Evolutionary conservation across 2,329 filamentous ascomycete species (phyloP), one percentile per base, ranked within the genome.

Genomic region (Pseudogymnoascus sp.): DNA sequence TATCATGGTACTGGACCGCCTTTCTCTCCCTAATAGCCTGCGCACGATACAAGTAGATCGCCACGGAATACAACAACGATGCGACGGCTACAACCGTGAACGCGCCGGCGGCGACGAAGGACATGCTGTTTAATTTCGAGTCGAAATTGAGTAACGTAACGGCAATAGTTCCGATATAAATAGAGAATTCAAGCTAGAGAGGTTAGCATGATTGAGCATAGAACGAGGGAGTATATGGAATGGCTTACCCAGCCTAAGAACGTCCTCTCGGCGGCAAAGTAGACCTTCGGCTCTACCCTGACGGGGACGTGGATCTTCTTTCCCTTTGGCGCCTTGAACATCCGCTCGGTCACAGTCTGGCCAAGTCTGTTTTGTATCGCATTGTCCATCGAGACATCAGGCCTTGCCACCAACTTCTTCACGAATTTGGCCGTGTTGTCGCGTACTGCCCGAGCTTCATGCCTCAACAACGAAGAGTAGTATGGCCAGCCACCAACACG

Each of bases 291-390:
- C 76, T 99, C 95, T 36, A 99, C 93, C 59, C 95, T 87, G 63
- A 97, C 89, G 12, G 93, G 93, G 23, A 99, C 95, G 71, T 97
- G 93, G 64, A 99, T 97, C 75, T 90, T 90, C 84, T 93, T 93
- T 62, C 90, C 90, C 74, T 85, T 87, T 11, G 90, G 90, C 7
- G 90, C 89, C 73, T 86, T 88, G 78, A 92, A 85, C 69, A 77
- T 81, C 74, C 81, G 84, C 31, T 75, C 79, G 67, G 82, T 80
- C 25, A 87, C 81, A 77, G 86, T 70, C 70, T 82, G 76, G 5
- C 83, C 83, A 40, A 86, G 84, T 10, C 85, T 78, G 70, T 79
- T 76, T 66, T 80, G 75, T 38, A 79, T 76, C 23, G 82, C 76
- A 75, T 84, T 75, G 76, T 83, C 78, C 75, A 91, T 77, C 37